Evolutionary conservation across 2,329 filamentous ascomycete genomes (phyloP), one percentile per base, ranked within the genome.

Genomic region (Nannizziopsis barbatae): DNA sequence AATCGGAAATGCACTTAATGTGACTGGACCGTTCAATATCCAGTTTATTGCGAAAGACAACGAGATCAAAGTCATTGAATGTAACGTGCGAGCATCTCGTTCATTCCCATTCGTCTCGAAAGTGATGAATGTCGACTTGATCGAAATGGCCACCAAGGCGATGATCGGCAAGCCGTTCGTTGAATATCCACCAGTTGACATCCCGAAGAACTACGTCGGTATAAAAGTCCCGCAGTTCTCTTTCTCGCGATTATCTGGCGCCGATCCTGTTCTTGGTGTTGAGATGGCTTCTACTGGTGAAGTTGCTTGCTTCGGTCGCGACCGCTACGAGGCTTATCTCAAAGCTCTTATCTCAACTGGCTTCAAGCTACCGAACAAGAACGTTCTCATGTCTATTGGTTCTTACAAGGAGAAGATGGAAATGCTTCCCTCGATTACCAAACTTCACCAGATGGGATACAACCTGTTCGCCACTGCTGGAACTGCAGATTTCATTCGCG

Each of bases 11-110:
- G 90, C 92, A 12, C 77, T 96, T 51, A 95, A 96, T 64, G 84
- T 98, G 49, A 96, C 92, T 36, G 92, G 92, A 43, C 92, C 92
- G 17, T 95, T 84, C 77, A 98, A 98, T 71, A 98, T 98, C 55
- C 92, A 98, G 66, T 96, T 98, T 72, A 98, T 98, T 60, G 92
- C 92, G 60, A 96, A 96, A 73, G 89, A 96, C 66, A 96, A 96
- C 65, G 90, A 96, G 57, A 96, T 98, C 75, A 96, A 96, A 75
- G 92, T 98, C 56, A 98, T 98, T 55, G 92, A 98, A 71, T 96
- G 92, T 71, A 98, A 98, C 61, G 92, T 96, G 52, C 83, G 92
- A 54, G 92, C 92, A 12, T 95, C 92, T 40, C 80, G 92, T 56
- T 96, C 90, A 0, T 95, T 95, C 76, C 92, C 92, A 53, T 98